These are phyloP conservation scores for Chimonanthus praecox DNA, from an alignment of 164 flowering plant genomes.

Conservation along the genomic window DNA sequence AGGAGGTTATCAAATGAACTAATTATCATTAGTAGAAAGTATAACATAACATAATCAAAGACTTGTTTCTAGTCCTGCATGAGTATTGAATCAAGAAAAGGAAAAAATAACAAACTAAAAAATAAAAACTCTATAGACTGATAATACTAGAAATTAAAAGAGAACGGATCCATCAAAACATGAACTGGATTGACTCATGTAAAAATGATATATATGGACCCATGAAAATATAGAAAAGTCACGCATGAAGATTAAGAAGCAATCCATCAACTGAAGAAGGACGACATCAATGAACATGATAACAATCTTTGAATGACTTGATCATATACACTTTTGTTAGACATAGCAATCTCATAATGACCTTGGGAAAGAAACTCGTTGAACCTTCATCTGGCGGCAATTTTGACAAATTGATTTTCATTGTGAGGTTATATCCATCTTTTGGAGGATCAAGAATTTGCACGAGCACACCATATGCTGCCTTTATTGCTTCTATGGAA, in stretches of 20 bases:
- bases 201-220: not conserved
- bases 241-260: not conserved
- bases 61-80: too few relatives aligned
- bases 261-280: not conserved
- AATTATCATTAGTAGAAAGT: not conserved
- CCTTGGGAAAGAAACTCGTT: slow-evolving; percentile 44
- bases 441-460: slow-evolving; percentile 97
- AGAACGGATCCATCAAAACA: not conserved
- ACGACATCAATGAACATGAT: not conserved
- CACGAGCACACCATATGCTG: slow-evolving; percentile 62
- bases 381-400: slow-evolving; percentile 92
- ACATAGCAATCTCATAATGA: slow-evolving; percentile 39
- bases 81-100: too few relatives aligned
- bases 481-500: slow-evolving; percentile 88
- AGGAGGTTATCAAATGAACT: not conserved
- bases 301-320: slow-evolving; percentile 1
- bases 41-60: too few relatives aligned
- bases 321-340: slow-evolving; percentile 12
- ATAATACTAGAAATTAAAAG: too few relatives aligned
- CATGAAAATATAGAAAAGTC: not conserved
- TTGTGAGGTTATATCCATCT: slow-evolving; percentile 91
- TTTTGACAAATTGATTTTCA: slow-evolving; percentile 79
- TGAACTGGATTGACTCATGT: not conserved
- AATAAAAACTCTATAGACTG: too few relatives aligned
- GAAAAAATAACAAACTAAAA: too few relatives aligned